These are phyloP conservation scores for Mytilinidion resinicola DNA, from an alignment of 495 filamentous ascomycete genomes.

Conservation along the genomic window DNA sequence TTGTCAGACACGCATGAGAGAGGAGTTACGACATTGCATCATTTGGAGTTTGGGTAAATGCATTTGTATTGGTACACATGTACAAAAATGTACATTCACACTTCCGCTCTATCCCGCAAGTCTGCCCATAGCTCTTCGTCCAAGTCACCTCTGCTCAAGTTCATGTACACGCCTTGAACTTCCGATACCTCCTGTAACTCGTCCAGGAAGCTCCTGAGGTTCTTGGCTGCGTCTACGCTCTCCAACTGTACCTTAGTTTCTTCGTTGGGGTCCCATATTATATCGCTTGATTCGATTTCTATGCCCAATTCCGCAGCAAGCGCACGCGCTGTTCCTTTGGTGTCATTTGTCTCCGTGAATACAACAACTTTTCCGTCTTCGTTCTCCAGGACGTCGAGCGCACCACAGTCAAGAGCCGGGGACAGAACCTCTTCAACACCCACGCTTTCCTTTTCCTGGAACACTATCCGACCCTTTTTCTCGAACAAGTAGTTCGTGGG, in stretches of 20 bases:
- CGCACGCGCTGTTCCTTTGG: constrained; percentile 56
- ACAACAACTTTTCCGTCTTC: constrained; percentile 64
- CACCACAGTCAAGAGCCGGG: constrained; percentile 77
- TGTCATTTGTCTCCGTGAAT: constrained; percentile 66
- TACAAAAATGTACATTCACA: constrained; percentile 12
- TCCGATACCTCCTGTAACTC: constrained; percentile 43
- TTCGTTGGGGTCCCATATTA: constrained; percentile 77
- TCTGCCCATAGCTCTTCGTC: constrained; percentile 25
- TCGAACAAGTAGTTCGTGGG: constrained; percentile 80
- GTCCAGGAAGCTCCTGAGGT: constrained; percentile 46
- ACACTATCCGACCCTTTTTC: constrained; percentile 63
- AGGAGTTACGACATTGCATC: too few species aligned
- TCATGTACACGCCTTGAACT: constrained; percentile 35
- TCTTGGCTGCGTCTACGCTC: constrained; percentile 39
- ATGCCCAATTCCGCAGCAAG: constrained; percentile 54
- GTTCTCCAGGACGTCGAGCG: constrained; percentile 69
- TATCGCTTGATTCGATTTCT: constrained; percentile 62
- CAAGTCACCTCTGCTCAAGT: constrained; percentile 25
- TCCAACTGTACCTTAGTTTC: constrained; percentile 63
- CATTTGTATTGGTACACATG: neutral
- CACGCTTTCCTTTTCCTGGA: constrained; percentile 56
- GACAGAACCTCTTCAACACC: constrained; percentile 74
- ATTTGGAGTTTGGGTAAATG: neutral
- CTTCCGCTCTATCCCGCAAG: constrained; percentile 25
- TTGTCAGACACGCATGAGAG: neutral